A percentile compares a stretch with the other conserved stretches of the same genome.
Conservation (phyloP, 2,329 filamentous ascomycete species). For the Metarhizium guizhouense region DNA sequence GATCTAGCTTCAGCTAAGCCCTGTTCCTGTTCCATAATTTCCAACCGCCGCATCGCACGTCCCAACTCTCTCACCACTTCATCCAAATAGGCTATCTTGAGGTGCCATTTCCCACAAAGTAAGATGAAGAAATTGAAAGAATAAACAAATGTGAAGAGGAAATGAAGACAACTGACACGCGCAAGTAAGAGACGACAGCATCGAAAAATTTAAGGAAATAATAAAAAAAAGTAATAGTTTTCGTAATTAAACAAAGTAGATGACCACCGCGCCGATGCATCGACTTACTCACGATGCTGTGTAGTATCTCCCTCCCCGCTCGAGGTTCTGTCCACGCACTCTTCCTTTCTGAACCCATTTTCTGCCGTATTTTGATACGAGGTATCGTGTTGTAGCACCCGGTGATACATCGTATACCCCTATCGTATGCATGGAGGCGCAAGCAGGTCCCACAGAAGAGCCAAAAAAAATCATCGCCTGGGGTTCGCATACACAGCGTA, state of each 20-base stretch:
- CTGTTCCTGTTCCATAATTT: background rate
- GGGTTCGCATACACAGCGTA: background rate
- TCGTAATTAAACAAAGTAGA: constrained; percentile 46
- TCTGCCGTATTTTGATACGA: background rate
- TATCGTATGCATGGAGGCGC: background rate
- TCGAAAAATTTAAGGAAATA: background rate
- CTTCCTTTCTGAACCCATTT: background rate
- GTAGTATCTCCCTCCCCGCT: constrained; percentile 9
- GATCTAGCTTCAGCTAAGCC: background rate
- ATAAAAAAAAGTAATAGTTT: constrained; percentile 16
- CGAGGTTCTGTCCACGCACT: constrained; percentile 2
- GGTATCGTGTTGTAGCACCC: background rate
- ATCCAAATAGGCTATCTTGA: background rate
- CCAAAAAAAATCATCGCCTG: constrained; percentile 10
- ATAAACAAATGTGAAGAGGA: background rate
- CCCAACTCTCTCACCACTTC: background rate
- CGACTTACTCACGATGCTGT: constrained; percentile 22
- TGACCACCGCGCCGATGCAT: constrained; percentile 30
- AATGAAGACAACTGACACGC: background rate
- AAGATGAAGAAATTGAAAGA: constrained; percentile 6
- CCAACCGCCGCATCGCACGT: constrained; percentile 4
- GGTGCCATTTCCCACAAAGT: background rate
- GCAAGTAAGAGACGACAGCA: background rate
- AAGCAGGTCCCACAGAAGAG: constrained; percentile 2
- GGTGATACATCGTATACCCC: background rate